Percentiles rank a stretch among this genome's conserved stretches.
These are phyloP conservation scores for Phytomonas francai DNA, from an alignment of 208 protist genomes.

Conservation along the genomic window DNA sequence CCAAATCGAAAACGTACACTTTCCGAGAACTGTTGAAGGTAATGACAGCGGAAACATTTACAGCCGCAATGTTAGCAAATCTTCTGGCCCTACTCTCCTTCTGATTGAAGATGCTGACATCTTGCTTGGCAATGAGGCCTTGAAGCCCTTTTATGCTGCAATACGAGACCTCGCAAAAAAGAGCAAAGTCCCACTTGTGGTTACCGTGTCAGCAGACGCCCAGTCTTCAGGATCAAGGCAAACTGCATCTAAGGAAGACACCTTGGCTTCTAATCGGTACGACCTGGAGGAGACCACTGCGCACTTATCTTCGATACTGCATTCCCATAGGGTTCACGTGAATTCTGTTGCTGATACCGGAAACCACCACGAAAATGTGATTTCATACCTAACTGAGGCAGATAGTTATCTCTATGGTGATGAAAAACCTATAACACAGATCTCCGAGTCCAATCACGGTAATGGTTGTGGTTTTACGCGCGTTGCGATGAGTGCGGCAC, in stretches of 20 bases:
- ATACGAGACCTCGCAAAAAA: slow-evolving; percentile 64
- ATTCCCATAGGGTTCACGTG: neutral
- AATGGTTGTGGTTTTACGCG: neutral
- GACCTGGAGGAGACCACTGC: neutral
- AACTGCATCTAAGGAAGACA: neutral
- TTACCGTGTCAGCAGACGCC: slow-evolving; percentile 47
- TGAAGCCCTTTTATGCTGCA: slow-evolving; percentile 62
- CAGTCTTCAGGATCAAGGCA: neutral
- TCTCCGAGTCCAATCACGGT: neutral
- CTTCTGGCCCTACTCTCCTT: slow-evolving; percentile 34
- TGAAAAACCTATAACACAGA: neutral
- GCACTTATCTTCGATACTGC: neutral
- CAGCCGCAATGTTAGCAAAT: neutral
- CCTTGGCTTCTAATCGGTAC: neutral
- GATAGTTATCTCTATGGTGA: neutral
- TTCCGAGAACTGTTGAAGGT: neutral
- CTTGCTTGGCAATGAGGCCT: slow-evolving; percentile 62
- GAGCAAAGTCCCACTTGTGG: slow-evolving; percentile 74
- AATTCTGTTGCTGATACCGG: neutral
- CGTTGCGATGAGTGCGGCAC: slow-evolving; percentile 6
- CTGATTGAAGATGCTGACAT: slow-evolving; percentile 83
- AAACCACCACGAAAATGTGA: neutral
- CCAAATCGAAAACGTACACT: neutral
- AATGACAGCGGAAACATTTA: neutral
- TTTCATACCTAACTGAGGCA: neutral